phyloP scores from a whole-genome alignment of 163 green algal species.

The Chlamydomonas reinhardtii region DNA sequence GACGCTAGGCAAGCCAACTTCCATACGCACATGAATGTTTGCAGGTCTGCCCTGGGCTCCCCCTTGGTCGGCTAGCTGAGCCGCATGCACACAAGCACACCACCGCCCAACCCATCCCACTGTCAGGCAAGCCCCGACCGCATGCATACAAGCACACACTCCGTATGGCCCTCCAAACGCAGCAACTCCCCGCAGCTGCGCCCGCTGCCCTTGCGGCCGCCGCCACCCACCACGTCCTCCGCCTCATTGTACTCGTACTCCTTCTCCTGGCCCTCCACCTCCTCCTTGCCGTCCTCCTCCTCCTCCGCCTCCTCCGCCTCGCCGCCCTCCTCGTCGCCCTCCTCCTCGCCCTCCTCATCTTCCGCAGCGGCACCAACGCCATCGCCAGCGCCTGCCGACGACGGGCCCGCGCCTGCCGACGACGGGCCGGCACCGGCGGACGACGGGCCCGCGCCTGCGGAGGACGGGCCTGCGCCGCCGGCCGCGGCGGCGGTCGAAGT shows the following conservation, averaged over 20 bases:
- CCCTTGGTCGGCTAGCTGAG: too few relatives aligned
- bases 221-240: constrained; percentile 20
- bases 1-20: too few relatives aligned
- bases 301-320: constrained; percentile 68
- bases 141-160: too few relatives aligned
- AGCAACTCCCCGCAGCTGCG: too few relatives aligned
- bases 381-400: not conserved
- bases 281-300: constrained; percentile 51
- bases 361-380: not conserved
- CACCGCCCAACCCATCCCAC: too few relatives aligned
- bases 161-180: too few relatives aligned
- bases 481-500: not conserved
- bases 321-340: constrained; percentile 52
- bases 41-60: too few relatives aligned
- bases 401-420: too few relatives aligned
- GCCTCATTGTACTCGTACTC: not conserved
- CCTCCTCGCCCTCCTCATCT: constrained; percentile 18
- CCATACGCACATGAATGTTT: too few relatives aligned
- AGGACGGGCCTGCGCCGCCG: not conserved
- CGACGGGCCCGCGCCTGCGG: not conserved
- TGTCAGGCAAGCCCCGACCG: too few relatives aligned
- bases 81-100: too few relatives aligned
- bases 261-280: constrained; percentile 27
- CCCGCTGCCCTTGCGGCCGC: not conserved
- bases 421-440: too few relatives aligned